Percentiles rank a stretch among this genome's conserved stretches.
These are phyloP conservation scores for Fusarium fracticaudum DNA, from an alignment of 2,329 filamentous ascomycete species.

Conservation along the genomic window DNA sequence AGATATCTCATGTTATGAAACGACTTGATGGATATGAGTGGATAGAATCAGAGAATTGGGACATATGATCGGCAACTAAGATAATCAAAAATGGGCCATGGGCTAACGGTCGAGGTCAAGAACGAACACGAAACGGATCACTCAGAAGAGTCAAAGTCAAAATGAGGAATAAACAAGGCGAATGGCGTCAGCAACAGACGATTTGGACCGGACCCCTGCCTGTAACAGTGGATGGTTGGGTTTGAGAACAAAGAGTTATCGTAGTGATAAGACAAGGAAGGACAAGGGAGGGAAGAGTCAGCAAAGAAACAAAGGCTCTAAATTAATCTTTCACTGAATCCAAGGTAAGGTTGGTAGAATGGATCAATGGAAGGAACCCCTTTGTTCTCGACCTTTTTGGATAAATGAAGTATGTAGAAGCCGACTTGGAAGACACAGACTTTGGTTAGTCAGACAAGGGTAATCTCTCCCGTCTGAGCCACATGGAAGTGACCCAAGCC, in stretches of 20 bases:
- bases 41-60: neutral
- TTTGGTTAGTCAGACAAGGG: neutral
- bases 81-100: slow-evolving; percentile 32
- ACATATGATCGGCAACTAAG: slow-evolving; percentile 5
- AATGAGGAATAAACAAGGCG: slow-evolving; percentile 4
- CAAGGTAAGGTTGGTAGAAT: neutral
- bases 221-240: neutral
- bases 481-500: neutral
- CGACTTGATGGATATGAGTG: neutral
- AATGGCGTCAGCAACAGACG: slow-evolving; percentile 35
- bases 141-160: neutral
- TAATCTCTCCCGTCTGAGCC: neutral
- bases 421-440: neutral
- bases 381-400: slow-evolving; percentile 13
- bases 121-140: slow-evolving; percentile 15
- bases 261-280: neutral
- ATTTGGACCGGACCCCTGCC: neutral
- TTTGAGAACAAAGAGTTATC: neutral
- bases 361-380: neutral
- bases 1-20: neutral
- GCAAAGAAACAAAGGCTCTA: neutral
- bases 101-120: slow-evolving; percentile 1
- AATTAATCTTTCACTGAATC: neutral
- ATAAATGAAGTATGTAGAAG: neutral
- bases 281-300: neutral